Conservation (phyloP, 495 filamentous ascomycete species). For the Daldinia concentrica region DNA sequence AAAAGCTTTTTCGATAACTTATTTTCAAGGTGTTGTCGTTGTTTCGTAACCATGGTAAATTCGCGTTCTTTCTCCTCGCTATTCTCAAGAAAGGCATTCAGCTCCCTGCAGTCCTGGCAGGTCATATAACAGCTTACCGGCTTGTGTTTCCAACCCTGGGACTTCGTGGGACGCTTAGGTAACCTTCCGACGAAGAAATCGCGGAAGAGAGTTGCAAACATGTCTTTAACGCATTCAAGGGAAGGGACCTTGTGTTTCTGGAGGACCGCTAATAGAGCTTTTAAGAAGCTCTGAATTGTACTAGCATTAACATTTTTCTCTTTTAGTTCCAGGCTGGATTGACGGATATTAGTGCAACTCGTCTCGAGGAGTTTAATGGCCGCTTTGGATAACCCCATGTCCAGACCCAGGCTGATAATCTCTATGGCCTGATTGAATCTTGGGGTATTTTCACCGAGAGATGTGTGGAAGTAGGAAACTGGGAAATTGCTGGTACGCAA, state of each 20-base stretch:
- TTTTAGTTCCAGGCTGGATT: neutral
- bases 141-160: slow-evolving; percentile 5
- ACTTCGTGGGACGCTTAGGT: slow-evolving; percentile 1
- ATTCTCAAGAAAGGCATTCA: slow-evolving; percentile 11
- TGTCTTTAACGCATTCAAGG: neutral
- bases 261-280: neutral
- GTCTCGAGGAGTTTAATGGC: slow-evolving; percentile 6
- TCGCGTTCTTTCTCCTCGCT: neutral
- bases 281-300: neutral
- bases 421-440: neutral
- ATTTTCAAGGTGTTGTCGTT: neutral
- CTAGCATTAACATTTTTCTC: neutral
- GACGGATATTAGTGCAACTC: slow-evolving; percentile 9
- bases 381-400: slow-evolving; percentile 7
- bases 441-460: neutral
- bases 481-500: slow-evolving; percentile 10
- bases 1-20: neutral
- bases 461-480: neutral
- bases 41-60: neutral
- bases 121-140: neutral
- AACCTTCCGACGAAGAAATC: neutral
- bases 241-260: slow-evolving; percentile 3
- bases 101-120: slow-evolving; percentile 8
- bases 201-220: slow-evolving; percentile 21
- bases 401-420: slow-evolving; percentile 9